Conservation (phyloP, 2,329 filamentous ascomycete genomes). For the Fusarium coffeatum region DNA sequence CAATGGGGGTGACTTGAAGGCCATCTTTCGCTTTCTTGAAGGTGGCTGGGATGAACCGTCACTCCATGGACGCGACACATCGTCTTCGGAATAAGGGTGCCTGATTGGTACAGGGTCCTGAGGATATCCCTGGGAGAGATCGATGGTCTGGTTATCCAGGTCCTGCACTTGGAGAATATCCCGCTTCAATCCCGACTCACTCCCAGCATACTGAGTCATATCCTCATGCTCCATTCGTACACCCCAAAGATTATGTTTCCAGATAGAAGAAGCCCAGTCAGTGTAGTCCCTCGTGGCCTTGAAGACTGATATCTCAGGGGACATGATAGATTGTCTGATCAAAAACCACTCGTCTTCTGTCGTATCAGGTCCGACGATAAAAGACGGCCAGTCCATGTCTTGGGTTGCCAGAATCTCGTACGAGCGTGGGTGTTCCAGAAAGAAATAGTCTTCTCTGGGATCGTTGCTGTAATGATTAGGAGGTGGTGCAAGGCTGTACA, state of each 20-base stretch:
- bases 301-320: conserved; percentile 19
- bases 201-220: background rate
- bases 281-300: background rate
- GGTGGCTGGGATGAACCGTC: background rate
- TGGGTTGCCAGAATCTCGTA: background rate
- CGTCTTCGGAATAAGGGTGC: background rate
- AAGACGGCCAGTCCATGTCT: conserved; percentile 21
- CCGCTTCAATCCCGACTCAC: background rate
- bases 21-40: background rate
- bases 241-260: conserved; percentile 42
- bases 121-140: background rate
- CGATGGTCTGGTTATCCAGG: background rate
- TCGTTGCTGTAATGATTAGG: background rate
- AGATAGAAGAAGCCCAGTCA: conserved; percentile 36
- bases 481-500: background rate
- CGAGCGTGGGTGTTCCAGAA: conserved; percentile 29
- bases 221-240: background rate
- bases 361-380: conserved; percentile 30
- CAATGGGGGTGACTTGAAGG: background rate
- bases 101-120: background rate
- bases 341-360: conserved; percentile 41
- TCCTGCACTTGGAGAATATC: background rate
- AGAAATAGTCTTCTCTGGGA: conserved; percentile 3
- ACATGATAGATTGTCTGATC: conserved; percentile 40
- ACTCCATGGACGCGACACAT: background rate